A percentile compares a stretch with the other conserved stretches of the same genome.
phyloP scores from a whole-genome alignment of 768 basidiomycete genomes.

The Neoboletus subvelutipes region DNA sequence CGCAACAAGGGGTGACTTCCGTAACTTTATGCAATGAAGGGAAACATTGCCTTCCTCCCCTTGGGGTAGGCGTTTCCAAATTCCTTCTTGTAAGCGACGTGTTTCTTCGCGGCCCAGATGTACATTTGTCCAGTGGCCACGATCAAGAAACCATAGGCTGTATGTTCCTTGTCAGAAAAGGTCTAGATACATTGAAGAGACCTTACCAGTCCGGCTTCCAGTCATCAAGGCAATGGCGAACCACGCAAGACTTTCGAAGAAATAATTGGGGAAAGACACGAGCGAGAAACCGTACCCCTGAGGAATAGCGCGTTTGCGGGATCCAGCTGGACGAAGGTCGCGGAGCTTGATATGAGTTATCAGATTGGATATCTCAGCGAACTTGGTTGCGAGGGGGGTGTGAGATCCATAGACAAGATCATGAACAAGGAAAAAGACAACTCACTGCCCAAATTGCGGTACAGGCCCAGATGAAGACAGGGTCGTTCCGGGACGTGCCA shows the following conservation, averaged over 20 bases:
- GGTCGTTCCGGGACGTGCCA: conserved; percentile 62
- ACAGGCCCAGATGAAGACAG: conserved; percentile 65
- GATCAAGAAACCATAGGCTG: conserved; percentile 65
- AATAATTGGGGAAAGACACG: conserved; percentile 93
- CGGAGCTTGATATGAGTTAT: conserved; percentile 80
- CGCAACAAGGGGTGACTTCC: background rate
- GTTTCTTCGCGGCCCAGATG: conserved; percentile 90
- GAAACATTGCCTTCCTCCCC: conserved; percentile 75
- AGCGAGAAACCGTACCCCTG: conserved; percentile 87
- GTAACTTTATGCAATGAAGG: conserved; percentile 42
- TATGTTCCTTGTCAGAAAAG: background rate
- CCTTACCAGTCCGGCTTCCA: conserved; percentile 69
- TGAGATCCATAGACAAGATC: background rate
- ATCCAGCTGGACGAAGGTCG: conserved; percentile 76
- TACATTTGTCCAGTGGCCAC: conserved; percentile 70
- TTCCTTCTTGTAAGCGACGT: conserved; percentile 86
- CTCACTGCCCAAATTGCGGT: conserved; percentile 75
- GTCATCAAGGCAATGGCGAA: conserved; percentile 71
- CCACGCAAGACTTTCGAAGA: conserved; percentile 87
- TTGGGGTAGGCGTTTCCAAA: conserved; percentile 85
- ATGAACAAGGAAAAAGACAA: conserved; percentile 15
- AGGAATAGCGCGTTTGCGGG: conserved; percentile 81
- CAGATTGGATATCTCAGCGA: conserved; percentile 82
- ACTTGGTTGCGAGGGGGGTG: conserved; percentile 45
- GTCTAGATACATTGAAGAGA: background rate